Conservation (phyloP, 495 filamentous ascomycete genomes). For the Talaromyces borbonicus region DNA sequence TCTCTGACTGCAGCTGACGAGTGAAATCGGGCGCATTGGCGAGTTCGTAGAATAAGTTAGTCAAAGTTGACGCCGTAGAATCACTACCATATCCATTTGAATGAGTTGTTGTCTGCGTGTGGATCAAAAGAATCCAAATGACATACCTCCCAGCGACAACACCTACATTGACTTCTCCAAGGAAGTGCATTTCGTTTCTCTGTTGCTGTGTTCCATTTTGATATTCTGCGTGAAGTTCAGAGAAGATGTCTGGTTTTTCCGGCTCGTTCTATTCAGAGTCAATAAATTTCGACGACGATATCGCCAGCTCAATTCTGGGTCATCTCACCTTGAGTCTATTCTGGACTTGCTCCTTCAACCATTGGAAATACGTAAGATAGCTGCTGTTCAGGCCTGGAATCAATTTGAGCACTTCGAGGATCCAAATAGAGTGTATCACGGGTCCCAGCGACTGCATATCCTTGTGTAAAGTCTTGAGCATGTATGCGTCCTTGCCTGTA, state of each 20-base stretch:
- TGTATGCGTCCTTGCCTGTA: constrained; percentile 11
- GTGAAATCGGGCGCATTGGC: constrained; percentile 8
- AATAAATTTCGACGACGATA: not conserved
- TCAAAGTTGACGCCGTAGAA: constrained; percentile 28
- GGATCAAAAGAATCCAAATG: no score
- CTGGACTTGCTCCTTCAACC: constrained; percentile 1
- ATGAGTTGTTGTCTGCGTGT: no score
- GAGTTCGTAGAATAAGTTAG: constrained; percentile 29
- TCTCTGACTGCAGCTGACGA: constrained; percentile 1
- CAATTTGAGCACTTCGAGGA: constrained; percentile 2
- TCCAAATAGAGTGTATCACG: constrained; percentile 3
- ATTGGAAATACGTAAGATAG: constrained; percentile 2
- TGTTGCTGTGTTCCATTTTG: constrained; percentile 3
- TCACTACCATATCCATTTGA: constrained; percentile 24
- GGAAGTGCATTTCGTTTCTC: constrained; percentile 13
- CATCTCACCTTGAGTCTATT: not conserved
- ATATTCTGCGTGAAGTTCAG: not conserved
- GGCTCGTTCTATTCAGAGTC: constrained; percentile 4
- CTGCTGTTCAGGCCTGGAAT: constrained; percentile 7
- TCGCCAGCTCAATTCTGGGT: no score
- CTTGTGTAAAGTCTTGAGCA: constrained; percentile 13
- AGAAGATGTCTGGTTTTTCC: constrained; percentile 6
- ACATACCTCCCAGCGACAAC: constrained; percentile 23
- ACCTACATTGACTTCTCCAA: constrained; percentile 20
- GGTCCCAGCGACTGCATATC: constrained; percentile 18